Percentiles rank a stretch among this genome's conserved stretches.
Evolutionary conservation across 345 rosid genomes (phyloP).

Genomic region (Populus alba): DNA sequence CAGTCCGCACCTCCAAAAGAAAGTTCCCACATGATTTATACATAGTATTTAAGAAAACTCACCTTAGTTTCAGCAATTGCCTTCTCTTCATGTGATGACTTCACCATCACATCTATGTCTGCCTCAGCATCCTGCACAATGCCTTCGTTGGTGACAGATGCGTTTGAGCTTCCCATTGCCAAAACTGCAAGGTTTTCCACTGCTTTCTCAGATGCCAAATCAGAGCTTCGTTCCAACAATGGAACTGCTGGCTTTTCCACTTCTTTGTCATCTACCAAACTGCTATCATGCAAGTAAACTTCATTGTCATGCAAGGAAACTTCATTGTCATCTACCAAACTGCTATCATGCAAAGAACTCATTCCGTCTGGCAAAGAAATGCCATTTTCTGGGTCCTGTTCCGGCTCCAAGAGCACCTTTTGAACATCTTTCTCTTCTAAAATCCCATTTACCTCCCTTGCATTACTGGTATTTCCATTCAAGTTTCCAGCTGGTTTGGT

Average conservation of each 20-base stretch:
- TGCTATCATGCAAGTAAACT: constrained; percentile 11
- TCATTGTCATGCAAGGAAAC: constrained; percentile 9
- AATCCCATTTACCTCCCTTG: constrained; percentile 9
- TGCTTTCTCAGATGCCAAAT: constrained; percentile 12
- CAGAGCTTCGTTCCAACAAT: constrained; percentile 11
- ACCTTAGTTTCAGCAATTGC: constrained; percentile 32
- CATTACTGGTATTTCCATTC: constrained; percentile 24
- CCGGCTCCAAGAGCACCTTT: constrained; percentile 20
- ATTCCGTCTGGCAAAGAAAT: constrained; percentile 6
- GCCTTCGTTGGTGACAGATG: constrained; percentile 10
- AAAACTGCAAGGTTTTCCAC: constrained; percentile 18
- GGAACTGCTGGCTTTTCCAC: constrained; percentile 9
- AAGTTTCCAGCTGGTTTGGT: constrained; percentile 18
- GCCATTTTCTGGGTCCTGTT: constrained; percentile 17
- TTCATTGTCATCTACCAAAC: constrained; percentile 19
- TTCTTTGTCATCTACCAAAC: constrained; percentile 20
- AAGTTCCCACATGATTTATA: neutral
- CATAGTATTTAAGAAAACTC: constrained; percentile 7
- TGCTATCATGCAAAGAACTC: constrained; percentile 16
- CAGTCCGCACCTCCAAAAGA: neutral
- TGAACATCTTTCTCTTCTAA: constrained; percentile 22
- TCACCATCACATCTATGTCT: constrained; percentile 18
- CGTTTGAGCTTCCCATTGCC: constrained; percentile 24
- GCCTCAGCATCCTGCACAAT: constrained; percentile 10
- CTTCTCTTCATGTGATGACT: constrained; percentile 17